Conservation (phyloP, 1,284 basidiomycete genomes). For the Athelia sp. region DNA sequence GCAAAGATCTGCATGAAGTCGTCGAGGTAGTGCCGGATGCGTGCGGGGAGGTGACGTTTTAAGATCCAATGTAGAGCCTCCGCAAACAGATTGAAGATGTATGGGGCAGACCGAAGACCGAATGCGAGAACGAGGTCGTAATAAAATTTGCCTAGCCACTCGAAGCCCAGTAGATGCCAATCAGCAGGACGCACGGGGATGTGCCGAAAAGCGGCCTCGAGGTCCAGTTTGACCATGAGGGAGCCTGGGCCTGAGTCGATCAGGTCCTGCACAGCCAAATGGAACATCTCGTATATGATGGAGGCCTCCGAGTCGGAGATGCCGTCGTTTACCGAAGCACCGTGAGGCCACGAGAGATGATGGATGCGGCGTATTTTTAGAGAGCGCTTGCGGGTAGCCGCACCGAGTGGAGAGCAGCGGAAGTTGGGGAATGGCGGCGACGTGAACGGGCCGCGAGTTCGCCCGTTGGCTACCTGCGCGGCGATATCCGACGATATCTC, state of each 20-base stretch:
- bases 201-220: slow-evolving; percentile 10
- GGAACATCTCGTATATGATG: slow-evolving; percentile 7
- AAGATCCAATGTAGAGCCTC: slow-evolving; percentile 10
- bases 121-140: neutral
- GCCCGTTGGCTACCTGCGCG: no score
- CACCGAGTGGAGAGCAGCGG: no score
- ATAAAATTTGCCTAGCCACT: neutral
- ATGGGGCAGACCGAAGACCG: slow-evolving; percentile 3
- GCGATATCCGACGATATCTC: no score
- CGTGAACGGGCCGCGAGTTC: no score
- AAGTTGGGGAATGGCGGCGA: no score
- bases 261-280: neutral
- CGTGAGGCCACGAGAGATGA: slow-evolving; percentile 9
- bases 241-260: slow-evolving; percentile 5
- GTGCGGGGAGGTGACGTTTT: neutral
- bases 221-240: slow-evolving; percentile 9
- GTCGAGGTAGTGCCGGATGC: slow-evolving; percentile 9
- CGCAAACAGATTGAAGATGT: slow-evolving; percentile 7
- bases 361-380: slow-evolving; percentile 6
- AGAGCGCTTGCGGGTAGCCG: no score
- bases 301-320: slow-evolving; percentile 3
- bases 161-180: neutral
- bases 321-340: slow-evolving; percentile 9
- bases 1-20: slow-evolving; percentile 10
- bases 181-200: neutral